Conservation (phyloP, 441 rosid genomes). For the Omphalea diandra region DNA sequence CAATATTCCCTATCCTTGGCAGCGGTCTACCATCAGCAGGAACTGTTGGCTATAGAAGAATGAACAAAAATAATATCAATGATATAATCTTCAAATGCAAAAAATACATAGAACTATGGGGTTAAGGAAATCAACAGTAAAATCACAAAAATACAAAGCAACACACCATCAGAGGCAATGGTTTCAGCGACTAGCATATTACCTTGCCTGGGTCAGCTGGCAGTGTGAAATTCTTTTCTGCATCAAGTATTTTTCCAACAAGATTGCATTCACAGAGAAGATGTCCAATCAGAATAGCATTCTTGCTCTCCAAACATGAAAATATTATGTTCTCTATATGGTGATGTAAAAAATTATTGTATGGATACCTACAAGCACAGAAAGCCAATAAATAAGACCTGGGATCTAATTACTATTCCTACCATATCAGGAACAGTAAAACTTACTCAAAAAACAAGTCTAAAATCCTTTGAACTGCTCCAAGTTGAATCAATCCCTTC, state of each 20-base stretch:
- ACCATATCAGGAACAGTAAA: conserved; percentile 15
- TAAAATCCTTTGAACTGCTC: conserved; percentile 69
- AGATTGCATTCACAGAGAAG: conserved; percentile 77
- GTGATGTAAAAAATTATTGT: conserved; percentile 94
- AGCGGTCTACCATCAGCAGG: conserved; percentile 65
- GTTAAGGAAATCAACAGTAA: too few species aligned
- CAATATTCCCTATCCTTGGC: conserved; percentile 82
- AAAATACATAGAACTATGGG: too few species aligned
- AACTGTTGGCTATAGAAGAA: conserved; percentile 72
- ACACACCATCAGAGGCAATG: conserved; percentile 5
- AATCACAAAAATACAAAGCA: not conserved
- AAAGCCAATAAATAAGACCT: conserved; percentile 29
- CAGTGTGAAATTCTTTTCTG: conserved; percentile 55
- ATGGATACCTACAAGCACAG: conserved; percentile 69
- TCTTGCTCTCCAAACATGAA: conserved; percentile 85
- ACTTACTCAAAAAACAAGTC: conserved; percentile 82
- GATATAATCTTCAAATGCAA: conserved; percentile 6
- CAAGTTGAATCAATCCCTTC: conserved; percentile 75
- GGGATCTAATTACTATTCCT: conserved; percentile 10
- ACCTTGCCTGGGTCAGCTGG: conserved; percentile 58
- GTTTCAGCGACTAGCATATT: conserved; percentile 17
- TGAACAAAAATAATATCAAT: conserved; percentile 12
- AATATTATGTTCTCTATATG: conserved; percentile 78
- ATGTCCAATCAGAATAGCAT: conserved; percentile 59
- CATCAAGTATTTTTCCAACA: conserved; percentile 71